phyloP scores from a whole-genome alignment of 768 basidiomycete genomes.

The Phlebiopsis flavidoalba region DNA sequence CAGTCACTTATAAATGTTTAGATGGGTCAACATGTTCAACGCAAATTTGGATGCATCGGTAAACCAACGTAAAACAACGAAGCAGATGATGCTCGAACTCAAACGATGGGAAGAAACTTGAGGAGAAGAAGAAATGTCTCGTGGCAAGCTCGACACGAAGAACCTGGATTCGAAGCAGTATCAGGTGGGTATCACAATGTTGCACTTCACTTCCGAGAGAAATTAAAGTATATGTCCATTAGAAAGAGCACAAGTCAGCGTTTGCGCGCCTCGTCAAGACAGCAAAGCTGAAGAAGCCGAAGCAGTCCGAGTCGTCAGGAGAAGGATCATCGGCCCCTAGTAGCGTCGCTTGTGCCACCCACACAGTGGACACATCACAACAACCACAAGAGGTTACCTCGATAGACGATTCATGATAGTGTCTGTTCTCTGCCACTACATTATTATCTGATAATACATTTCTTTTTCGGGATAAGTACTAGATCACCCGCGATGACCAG shows the following conservation, averaged over 20 bases:
- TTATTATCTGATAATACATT: too few relatives aligned
- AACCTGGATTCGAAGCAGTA: slow-evolving; percentile 18
- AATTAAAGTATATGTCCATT: slow-evolving; percentile 6
- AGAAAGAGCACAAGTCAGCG: slow-evolving; percentile 25
- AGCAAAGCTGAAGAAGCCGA: slow-evolving; percentile 25
- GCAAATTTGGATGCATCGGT: slow-evolving; percentile 60
- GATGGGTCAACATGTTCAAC: slow-evolving; percentile 69
- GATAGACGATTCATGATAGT: too few relatives aligned
- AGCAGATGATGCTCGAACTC: slow-evolving; percentile 47
- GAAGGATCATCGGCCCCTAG: neutral
- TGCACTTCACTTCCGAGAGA: neutral
- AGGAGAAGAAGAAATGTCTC: slow-evolving; percentile 23
- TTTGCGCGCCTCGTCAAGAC: slow-evolving; percentile 31
- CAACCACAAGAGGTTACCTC: too few relatives aligned
- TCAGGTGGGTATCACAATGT: slow-evolving; percentile 12
- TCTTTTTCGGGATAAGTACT: too few relatives aligned
- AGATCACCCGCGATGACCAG: too few relatives aligned
- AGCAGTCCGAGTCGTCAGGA: slow-evolving; percentile 1
- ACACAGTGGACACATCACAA: too few relatives aligned
- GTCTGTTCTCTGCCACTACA: too few relatives aligned
- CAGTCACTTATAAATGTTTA: slow-evolving; percentile 18
- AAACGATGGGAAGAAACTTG: slow-evolving; percentile 54
- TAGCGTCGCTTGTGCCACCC: too few relatives aligned
- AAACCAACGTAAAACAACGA: slow-evolving; percentile 38
- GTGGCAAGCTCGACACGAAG: slow-evolving; percentile 30